phyloP scores from a whole-genome alignment of 2,329 filamentous ascomycete species.

The Sporothrix globosa region DNA sequence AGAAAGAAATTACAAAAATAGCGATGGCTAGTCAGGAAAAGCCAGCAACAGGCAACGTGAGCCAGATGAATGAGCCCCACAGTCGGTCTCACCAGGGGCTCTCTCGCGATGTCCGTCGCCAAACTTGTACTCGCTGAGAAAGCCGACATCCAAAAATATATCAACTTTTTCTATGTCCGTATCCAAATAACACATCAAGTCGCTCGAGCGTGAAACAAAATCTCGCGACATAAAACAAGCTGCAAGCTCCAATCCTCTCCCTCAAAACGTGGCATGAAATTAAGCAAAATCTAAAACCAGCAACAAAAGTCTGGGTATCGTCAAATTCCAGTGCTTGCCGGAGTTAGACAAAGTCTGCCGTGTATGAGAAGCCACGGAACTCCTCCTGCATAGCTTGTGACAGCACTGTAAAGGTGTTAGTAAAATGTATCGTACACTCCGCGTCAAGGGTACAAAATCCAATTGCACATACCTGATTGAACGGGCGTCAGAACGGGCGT shows the following conservation, averaged over 20 bases:
- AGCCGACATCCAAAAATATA: neutral
- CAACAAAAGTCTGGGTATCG: neutral
- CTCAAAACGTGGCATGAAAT: neutral
- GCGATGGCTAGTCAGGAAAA: neutral
- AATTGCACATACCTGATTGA: slow-evolving; percentile 73
- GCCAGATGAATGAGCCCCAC: neutral
- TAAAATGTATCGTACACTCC: neutral
- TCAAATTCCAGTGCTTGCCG: no score
- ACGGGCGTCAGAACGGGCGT: slow-evolving; percentile 96
- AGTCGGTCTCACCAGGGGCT: neutral
- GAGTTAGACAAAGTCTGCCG: slow-evolving; percentile 77
- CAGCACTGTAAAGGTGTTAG: slow-evolving; percentile 69
- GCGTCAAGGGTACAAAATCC: neutral
- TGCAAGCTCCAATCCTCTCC: neutral
- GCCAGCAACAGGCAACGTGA: neutral
- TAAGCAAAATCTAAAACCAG: neutral
- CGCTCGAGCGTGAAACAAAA: neutral
- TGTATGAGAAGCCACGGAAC: slow-evolving; percentile 98
- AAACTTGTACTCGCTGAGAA: slow-evolving; percentile 8
- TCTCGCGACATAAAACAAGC: neutral
- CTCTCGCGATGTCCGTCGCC: neutral
- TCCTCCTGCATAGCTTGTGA: slow-evolving; percentile 99
- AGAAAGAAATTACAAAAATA: slow-evolving; percentile 5
- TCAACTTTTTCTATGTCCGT: slow-evolving; percentile 23
- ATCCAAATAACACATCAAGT: slow-evolving; percentile 16